These are phyloP conservation scores for Mucuna pruriens DNA, from an alignment of 306 rosid species.

Conservation along the genomic window DNA sequence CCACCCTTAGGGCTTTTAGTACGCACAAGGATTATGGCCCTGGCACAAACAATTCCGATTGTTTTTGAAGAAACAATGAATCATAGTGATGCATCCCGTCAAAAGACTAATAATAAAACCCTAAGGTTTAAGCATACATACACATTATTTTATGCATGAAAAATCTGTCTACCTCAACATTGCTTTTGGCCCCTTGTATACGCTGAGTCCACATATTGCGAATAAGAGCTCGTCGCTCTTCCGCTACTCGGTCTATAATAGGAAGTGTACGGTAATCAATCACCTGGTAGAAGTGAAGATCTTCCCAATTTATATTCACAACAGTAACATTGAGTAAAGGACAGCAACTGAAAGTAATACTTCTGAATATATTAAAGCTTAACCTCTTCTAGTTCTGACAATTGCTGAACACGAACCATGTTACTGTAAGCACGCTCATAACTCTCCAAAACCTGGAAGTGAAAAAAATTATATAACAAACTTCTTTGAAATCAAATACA, in stretches of 20 bases:
- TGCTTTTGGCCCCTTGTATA: constrained; percentile 91
- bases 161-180: constrained; percentile 75
- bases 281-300: constrained; percentile 58
- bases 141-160: constrained; percentile 1
- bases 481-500: background rate
- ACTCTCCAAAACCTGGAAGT: constrained; percentile 89
- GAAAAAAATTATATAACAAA: constrained; percentile 25
- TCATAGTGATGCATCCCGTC: constrained; percentile 7
- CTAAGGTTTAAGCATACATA: background rate
- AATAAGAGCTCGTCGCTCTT: constrained; percentile 90
- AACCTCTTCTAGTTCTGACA: constrained; percentile 98
- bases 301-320: constrained; percentile 17
- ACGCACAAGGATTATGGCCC: background rate
- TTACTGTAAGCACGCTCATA: constrained; percentile 96
- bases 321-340: constrained; percentile 1
- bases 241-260: constrained; percentile 68
- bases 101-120: background rate
- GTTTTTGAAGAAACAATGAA: constrained; percentile 13
- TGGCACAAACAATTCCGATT: background rate
- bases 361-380: constrained; percentile 33
- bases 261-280: constrained; percentile 97
- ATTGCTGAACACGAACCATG: constrained; percentile 97
- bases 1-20: background rate
- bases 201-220: constrained; percentile 99
- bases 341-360: background rate